Conservation (phyloP, 129 eudicot species). For the Deinandra increscens region DNA sequence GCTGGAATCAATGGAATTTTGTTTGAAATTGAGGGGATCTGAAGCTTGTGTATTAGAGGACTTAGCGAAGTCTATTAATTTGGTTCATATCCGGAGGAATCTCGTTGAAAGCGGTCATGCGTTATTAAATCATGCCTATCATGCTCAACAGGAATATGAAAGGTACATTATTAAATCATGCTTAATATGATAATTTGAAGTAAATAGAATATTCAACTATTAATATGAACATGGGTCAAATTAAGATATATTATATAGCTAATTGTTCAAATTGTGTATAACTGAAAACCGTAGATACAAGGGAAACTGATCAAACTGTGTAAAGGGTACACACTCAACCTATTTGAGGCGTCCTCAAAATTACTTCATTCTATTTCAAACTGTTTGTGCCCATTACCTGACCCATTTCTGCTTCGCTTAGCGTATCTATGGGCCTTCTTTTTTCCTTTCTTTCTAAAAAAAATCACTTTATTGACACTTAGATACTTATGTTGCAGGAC, state of each 20-base stretch:
- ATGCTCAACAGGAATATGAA: constrained; percentile 84
- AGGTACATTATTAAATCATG: constrained; percentile 40
- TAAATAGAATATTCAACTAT: background rate
- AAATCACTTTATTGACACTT: background rate
- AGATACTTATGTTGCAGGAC: constrained; percentile 56
- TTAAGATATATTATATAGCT: background rate
- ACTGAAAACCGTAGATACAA: background rate
- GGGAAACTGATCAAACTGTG: background rate
- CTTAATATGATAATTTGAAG: background rate
- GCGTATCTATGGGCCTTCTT: background rate
- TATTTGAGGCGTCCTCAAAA: no score
- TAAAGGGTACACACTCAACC: background rate
- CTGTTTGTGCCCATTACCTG: background rate
- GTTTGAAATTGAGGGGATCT: constrained; percentile 89
- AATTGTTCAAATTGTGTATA: background rate
- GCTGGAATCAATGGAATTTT: constrained; percentile 86
- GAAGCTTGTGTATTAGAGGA: constrained; percentile 97
- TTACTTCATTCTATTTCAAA: no score
- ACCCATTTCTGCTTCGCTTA: background rate
- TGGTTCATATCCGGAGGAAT: constrained; percentile 87
- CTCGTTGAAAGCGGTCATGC: constrained; percentile 97
- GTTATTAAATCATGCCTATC: constrained; percentile 81
- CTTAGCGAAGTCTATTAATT: constrained; percentile 77
- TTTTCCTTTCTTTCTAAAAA: background rate
- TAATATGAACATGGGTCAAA: background rate